phyloP scores from a whole-genome alignment of 306 rosid genomes.

The Prunus davidiana region DNA sequence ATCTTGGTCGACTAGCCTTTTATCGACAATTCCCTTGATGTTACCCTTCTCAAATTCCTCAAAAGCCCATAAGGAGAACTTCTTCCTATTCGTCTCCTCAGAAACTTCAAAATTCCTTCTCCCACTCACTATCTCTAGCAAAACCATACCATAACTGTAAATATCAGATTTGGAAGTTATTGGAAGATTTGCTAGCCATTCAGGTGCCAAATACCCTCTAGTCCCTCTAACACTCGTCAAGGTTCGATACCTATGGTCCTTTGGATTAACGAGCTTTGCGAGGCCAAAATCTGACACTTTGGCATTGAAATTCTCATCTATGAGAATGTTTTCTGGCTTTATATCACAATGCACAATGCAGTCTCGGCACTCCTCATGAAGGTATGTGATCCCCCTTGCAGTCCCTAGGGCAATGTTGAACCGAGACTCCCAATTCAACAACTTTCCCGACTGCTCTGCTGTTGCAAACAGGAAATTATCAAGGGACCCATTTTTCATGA shows the following conservation, averaged over 20 bases:
- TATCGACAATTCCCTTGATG: constrained; percentile 51
- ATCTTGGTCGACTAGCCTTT: constrained; percentile 46
- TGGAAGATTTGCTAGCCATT: constrained; percentile 85
- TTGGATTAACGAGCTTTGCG: constrained; percentile 58
- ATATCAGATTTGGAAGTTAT: constrained; percentile 75
- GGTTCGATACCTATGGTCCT: constrained; percentile 62
- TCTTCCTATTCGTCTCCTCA: constrained; percentile 55
- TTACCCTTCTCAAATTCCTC: constrained; percentile 73
- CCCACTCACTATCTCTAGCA: constrained; percentile 81
- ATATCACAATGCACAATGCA: constrained; percentile 87
- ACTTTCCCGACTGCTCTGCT: constrained; percentile 42
- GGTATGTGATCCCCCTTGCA: constrained; percentile 86
- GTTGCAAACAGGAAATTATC: constrained; percentile 53
- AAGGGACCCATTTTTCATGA: constrained; percentile 78
- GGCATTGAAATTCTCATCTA: constrained; percentile 61
- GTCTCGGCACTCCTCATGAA: constrained; percentile 89
- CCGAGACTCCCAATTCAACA: constrained; percentile 65
- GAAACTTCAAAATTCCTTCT: constrained; percentile 73
- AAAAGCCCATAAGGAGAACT: constrained; percentile 69
- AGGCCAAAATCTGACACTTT: constrained; percentile 93
- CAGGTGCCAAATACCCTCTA: constrained; percentile 85
- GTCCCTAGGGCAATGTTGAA: constrained; percentile 67
- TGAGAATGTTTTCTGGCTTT: constrained; percentile 87
- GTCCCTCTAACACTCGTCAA: constrained; percentile 76
- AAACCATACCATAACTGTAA: constrained; percentile 81